Conservation (phyloP, 179 eudicot species). For the Corrigiola litoralis region DNA sequence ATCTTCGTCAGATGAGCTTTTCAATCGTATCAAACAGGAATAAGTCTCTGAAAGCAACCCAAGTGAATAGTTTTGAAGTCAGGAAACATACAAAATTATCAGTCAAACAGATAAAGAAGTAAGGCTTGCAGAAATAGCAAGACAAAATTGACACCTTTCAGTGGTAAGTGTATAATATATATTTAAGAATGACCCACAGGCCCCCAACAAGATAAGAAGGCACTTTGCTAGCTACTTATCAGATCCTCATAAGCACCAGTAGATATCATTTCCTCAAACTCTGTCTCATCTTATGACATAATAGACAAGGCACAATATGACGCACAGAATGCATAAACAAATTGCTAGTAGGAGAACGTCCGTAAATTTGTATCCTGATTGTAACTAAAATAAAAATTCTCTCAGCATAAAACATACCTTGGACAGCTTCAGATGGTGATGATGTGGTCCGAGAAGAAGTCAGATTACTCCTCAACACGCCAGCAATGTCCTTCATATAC, state of each 20-base stretch:
- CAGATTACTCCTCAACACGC: conserved; percentile 33
- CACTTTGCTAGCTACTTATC: not conserved
- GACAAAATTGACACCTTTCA: not conserved
- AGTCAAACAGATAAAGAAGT: not conserved
- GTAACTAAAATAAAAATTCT: not conserved
- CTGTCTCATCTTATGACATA: too few species aligned
- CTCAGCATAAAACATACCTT: conserved; percentile 41
- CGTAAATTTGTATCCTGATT: not conserved
- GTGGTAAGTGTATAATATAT: too few species aligned
- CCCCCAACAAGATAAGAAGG: not conserved
- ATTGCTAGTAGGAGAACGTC: not conserved
- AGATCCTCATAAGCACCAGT: not conserved
- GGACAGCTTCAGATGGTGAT: conserved; percentile 54
- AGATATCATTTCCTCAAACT: too few species aligned
- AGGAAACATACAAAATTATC: not conserved
- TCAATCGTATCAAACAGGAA: conserved; percentile 60
- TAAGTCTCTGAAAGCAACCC: conserved; percentile 48
- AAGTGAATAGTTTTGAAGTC: conserved; percentile 7
- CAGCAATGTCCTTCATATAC: conserved; percentile 34
- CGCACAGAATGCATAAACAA: not conserved
- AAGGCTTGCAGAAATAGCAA: not conserved
- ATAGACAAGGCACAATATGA: not conserved
- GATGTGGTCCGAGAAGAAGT: conserved; percentile 42
- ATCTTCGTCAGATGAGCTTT: conserved; percentile 79
- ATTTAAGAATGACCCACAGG: too few species aligned